Evolutionary conservation across 2,329 filamentous ascomycete genomes (phyloP).

Genomic region (Zymoseptoria crescenta): DNA sequence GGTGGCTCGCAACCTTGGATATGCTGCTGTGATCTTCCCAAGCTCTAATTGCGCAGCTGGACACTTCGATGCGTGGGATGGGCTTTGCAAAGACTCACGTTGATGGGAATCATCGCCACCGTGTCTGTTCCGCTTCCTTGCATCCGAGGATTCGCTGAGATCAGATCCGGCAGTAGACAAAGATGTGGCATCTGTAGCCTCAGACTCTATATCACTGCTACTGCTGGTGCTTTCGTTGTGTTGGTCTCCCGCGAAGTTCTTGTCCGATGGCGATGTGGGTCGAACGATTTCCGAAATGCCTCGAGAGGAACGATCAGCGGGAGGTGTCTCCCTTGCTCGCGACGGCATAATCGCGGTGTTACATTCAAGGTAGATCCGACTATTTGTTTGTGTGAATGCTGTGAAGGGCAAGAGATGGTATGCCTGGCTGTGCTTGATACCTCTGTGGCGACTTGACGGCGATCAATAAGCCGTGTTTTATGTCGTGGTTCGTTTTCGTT

Average conservation of each 20-base stretch:
- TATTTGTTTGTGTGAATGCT: not conserved
- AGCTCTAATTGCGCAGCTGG: not conserved
- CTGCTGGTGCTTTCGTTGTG: not conserved
- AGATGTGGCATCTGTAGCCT: not conserved
- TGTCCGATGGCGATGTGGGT: not conserved
- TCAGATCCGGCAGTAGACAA: not conserved
- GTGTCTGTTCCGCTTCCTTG: not conserved
- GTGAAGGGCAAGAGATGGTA: not conserved
- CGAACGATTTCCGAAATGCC: not conserved
- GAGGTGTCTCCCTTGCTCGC: not conserved
- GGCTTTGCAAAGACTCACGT: not conserved
- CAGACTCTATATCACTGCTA: not conserved
- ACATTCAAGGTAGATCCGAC: not conserved
- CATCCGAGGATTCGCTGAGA: not conserved
- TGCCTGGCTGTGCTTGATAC: no score
- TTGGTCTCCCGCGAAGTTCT: not conserved
- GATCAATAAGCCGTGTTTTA: no score
- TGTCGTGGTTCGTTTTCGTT: no score
- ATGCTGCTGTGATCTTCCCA: not conserved
- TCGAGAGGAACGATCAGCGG: not conserved
- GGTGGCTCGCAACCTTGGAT: constrained; percentile 1
- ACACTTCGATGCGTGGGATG: not conserved
- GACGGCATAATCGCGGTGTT: not conserved
- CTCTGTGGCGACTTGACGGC: no score
- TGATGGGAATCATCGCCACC: not conserved